phyloP scores from a whole-genome alignment of 305 asterid species.

The Andrographis paniculata region DNA sequence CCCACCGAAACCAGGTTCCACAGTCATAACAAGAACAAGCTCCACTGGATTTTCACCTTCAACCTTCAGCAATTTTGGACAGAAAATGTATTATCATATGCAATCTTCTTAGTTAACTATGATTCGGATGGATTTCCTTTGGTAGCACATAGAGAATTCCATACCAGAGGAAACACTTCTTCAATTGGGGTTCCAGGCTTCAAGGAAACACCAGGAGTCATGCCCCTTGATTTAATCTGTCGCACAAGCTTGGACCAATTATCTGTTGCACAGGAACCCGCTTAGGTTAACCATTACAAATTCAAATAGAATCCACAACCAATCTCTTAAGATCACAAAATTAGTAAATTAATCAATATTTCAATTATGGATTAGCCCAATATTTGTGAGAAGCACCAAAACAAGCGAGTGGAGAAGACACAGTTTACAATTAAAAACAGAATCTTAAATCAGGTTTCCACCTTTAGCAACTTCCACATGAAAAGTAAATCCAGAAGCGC shows the following conservation, averaged over 20 bases:
- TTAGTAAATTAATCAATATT: too few relatives aligned
- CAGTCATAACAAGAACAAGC: slow-evolving; percentile 94
- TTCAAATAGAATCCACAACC: too few relatives aligned
- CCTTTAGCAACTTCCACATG: slow-evolving; percentile 85
- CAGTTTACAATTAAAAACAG: too few relatives aligned
- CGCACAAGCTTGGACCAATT: slow-evolving; percentile 78
- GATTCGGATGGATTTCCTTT: not conserved
- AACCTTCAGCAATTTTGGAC: slow-evolving; percentile 34
- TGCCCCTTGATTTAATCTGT: slow-evolving; percentile 64
- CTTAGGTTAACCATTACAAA: too few relatives aligned
- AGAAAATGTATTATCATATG: slow-evolving; percentile 1
- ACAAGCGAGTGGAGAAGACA: too few relatives aligned
- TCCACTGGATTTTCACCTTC: slow-evolving; percentile 53
- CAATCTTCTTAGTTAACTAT: not conserved
- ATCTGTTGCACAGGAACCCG: too few relatives aligned
- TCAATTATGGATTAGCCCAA: too few relatives aligned
- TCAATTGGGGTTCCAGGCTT: slow-evolving; percentile 79
- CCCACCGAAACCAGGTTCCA: slow-evolving; percentile 99
- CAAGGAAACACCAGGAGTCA: slow-evolving; percentile 79
- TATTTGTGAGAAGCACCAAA: too few relatives aligned
- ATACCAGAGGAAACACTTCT: slow-evolving; percentile 75
- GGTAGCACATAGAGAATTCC: slow-evolving; percentile 12
- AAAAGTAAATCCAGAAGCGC: slow-evolving; percentile 96
- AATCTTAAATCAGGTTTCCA: slow-evolving; percentile 22
- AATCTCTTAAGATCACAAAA: too few relatives aligned